phyloP scores from a whole-genome alignment of 352 stramenopile genomes.

The Globisporangium camurandrum region DNA sequence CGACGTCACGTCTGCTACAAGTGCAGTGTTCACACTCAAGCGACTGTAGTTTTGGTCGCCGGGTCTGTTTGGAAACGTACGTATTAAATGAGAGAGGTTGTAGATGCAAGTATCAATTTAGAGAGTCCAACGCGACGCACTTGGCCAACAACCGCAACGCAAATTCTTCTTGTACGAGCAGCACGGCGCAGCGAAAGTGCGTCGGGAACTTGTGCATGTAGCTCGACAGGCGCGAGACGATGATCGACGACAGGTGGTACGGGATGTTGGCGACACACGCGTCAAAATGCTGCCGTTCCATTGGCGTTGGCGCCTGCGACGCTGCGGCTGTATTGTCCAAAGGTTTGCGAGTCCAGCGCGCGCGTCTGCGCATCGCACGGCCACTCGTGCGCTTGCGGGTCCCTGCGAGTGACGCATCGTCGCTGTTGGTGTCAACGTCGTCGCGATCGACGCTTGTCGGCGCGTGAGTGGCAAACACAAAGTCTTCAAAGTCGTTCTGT shows the following conservation, averaged over 20 bases:
- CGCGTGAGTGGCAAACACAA: slow-evolving; percentile 24
- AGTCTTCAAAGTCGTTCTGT: slow-evolving; percentile 36
- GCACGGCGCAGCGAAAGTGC: slow-evolving; percentile 50
- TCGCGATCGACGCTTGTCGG: neutral
- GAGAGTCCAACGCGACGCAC: slow-evolving; percentile 22
- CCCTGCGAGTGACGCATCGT: neutral
- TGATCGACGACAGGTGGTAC: slow-evolving; percentile 82
- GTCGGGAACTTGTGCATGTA: slow-evolving; percentile 58
- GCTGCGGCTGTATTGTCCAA: neutral
- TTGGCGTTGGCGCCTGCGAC: neutral
- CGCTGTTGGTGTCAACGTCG: neutral
- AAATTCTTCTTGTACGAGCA: slow-evolving; percentile 85
- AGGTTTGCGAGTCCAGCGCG: slow-evolving; percentile 7
- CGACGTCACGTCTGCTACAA: slow-evolving; percentile 58
- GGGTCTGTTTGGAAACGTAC: slow-evolving; percentile 37
- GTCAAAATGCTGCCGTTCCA: slow-evolving; percentile 29
- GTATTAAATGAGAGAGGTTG: no score
- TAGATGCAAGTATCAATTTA: no score
- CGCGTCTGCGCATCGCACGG: slow-evolving; percentile 5
- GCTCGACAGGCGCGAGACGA: slow-evolving; percentile 66
- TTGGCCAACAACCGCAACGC: slow-evolving; percentile 61
- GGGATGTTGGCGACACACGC: slow-evolving; percentile 83
- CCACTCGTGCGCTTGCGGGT: slow-evolving; percentile 9
- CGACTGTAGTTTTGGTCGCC: slow-evolving; percentile 75
- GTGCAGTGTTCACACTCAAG: slow-evolving; percentile 69